These are phyloP conservation scores for Gautieria morchelliformis DNA, from an alignment of 768 basidiomycete species.

Conservation along the genomic window DNA sequence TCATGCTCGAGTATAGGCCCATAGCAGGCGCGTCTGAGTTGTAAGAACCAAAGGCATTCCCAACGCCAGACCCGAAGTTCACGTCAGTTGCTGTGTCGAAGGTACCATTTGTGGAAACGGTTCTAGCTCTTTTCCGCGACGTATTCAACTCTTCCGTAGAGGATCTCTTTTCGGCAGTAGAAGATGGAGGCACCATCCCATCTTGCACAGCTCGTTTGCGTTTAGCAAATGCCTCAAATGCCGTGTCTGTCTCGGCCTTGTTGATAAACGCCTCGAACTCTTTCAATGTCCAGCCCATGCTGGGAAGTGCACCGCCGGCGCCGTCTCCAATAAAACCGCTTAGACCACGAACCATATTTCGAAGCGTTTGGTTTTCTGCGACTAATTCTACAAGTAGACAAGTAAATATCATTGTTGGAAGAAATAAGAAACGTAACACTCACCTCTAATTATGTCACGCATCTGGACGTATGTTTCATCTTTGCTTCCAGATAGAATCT, in stretches of 20 bases:
- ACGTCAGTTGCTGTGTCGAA: background rate
- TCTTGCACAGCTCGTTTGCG: constrained; percentile 37
- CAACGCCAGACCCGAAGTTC: background rate
- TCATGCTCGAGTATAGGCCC: background rate
- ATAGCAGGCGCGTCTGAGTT: background rate
- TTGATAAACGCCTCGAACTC: constrained; percentile 79
- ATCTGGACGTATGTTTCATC: constrained; percentile 83
- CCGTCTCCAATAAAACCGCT: constrained; percentile 83
- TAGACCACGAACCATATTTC: constrained; percentile 67
- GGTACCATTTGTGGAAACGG: constrained; percentile 1
- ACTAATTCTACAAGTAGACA: constrained; percentile 54
- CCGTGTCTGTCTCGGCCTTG: constrained; percentile 85
- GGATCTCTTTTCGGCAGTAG: background rate
- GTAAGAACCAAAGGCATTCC: background rate
- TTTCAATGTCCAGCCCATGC: constrained; percentile 66
- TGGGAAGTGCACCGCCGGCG: constrained; percentile 63
- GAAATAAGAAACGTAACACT: constrained; percentile 2
- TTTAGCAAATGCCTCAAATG: constrained; percentile 78
- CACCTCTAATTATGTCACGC: constrained; percentile 72
- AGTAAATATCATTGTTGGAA: background rate
- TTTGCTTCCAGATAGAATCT: constrained; percentile 84
- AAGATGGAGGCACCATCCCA: background rate
- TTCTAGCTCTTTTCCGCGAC: constrained; percentile 17
- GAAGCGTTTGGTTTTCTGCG: constrained; percentile 80
- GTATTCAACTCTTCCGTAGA: constrained; percentile 17